Evolutionary conservation across 73 alveolate species (phyloP).

Genomic region (Paramecium octaurelia): DNA sequence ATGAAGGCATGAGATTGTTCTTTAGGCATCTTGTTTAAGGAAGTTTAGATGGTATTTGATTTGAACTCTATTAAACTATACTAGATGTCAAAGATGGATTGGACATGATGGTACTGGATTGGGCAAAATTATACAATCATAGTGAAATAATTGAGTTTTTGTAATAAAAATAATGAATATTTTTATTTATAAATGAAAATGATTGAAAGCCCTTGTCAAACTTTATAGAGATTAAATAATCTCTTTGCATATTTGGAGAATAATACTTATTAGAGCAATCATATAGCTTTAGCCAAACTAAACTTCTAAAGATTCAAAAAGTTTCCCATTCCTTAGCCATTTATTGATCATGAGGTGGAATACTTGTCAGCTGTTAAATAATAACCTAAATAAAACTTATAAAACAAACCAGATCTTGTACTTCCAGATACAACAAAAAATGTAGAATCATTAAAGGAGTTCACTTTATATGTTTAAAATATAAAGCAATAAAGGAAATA

Average conservation of each 20-base stretch:
- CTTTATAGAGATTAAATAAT: neutral
- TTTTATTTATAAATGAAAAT: neutral
- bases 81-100: neutral
- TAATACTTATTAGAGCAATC: neutral
- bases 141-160: neutral
- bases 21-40: neutral
- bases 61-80: neutral
- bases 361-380: neutral
- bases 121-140: neutral
- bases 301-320: neutral
- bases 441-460: neutral
- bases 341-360: neutral
- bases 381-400: neutral
- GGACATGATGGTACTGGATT: neutral
- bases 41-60: neutral
- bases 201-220: conserved; percentile 13
- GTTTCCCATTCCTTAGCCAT: conserved; percentile 21
- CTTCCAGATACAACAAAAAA: neutral
- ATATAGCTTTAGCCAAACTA: neutral
- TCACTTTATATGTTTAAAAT: neutral
- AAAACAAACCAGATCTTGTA: neutral
- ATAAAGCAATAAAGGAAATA: neutral
- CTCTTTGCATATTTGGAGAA: neutral
- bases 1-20: neutral
- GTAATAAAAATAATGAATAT: neutral